Evolutionary conservation across 108 stramenopile species (phyloP).

Genomic region (Conticribra guillardii): DNA sequence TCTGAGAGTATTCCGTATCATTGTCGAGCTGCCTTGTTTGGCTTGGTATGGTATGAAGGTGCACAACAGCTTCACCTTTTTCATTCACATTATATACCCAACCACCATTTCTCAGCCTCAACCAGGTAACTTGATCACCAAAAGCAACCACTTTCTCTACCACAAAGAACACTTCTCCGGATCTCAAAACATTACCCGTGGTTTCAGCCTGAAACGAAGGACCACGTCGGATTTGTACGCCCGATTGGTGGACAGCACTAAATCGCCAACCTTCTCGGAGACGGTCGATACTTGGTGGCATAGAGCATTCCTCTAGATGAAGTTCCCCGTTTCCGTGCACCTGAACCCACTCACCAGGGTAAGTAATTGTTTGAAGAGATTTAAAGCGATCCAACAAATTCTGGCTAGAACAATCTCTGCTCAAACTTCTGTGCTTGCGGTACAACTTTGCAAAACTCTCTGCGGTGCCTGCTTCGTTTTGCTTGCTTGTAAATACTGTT

Average conservation of each 20-base stretch:
- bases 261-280: constrained; percentile 80
- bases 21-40: neutral
- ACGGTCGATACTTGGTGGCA: constrained; percentile 71
- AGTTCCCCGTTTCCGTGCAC: constrained; percentile 57
- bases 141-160: constrained; percentile 71
- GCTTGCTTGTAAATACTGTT: constrained; percentile 55
- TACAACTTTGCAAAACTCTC: constrained; percentile 89
- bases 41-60: constrained; percentile 20
- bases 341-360: constrained; percentile 85
- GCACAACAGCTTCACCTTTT: constrained; percentile 61
- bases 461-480: constrained; percentile 6
- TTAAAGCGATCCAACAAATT: constrained; percentile 36
- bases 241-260: constrained; percentile 52
- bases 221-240: constrained; percentile 62
- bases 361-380: constrained; percentile 56
- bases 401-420: constrained; percentile 33
- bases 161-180: constrained; percentile 62
- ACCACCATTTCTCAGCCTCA: constrained; percentile 71
- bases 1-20: constrained; percentile 9
- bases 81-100: constrained; percentile 69
- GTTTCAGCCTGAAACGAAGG: constrained; percentile 69
- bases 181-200: constrained; percentile 43
- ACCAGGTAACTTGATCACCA: constrained; percentile 60
- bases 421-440: constrained; percentile 60
- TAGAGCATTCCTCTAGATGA: constrained; percentile 72